Evolutionary conservation across 2,329 filamentous ascomycete genomes (phyloP), one percentile per base, ranked within the genome.

Genomic region (Diaporthe citri): DNA sequence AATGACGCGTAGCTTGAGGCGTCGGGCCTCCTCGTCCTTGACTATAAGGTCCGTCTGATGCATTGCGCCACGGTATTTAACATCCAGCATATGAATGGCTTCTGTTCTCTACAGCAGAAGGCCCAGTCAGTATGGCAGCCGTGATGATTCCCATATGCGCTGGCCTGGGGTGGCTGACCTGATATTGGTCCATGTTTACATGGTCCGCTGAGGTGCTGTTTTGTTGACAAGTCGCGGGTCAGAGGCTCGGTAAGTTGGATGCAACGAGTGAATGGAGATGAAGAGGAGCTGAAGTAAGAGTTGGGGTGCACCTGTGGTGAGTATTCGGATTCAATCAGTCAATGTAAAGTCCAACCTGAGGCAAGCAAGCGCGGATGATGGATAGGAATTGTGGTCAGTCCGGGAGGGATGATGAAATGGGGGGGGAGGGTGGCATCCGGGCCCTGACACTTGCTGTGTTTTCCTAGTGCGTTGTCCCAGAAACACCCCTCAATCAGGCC

Each of bases 21-120:
- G 89, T 64, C 96, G 92, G 52, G 90, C 87, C 75, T 93, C 91
- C 82, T 98, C 96, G 77, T 95, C 91, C 79, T 94, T 94, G 78
- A 91, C 86, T 73, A 97, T 87, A 15, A 93, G 86, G 71, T 94
- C 90, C 48, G 93, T 89, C 72, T 92, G 87, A 78, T 93, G 91
- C 72, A 90, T 84, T 77, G 89, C 90, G 75, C 89, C 88, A 78
- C 93, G 91, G 82, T 96, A 94, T 79, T 90, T 90, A 76, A 93
- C 85, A 81, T 97, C 94, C 71, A 95, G 88, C 34, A 87, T 83
- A 77, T 89, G 88, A 48, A 90, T 84, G 39, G 82, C 82, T 75
- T 86, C 83, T 74, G 83, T 81, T 74, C 85, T 86, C 89, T 90
- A 67, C 15, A 43, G 20, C 2, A 56, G 51, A 51, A 25, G 13